Evolutionary conservation across 108 stramenopile species (phyloP).

Genomic region (Fistulifera pelliculosa): DNA sequence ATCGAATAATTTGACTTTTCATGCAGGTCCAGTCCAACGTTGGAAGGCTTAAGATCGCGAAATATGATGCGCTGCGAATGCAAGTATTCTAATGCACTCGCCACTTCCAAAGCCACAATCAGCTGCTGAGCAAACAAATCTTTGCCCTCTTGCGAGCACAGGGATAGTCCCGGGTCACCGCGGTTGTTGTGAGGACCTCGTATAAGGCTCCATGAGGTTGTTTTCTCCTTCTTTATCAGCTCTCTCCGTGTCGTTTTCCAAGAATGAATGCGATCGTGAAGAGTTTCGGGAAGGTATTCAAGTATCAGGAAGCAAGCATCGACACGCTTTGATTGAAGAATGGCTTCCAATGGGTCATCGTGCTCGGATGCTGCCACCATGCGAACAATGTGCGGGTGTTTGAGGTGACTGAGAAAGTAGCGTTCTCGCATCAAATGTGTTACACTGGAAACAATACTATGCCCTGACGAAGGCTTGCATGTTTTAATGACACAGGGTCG

Average conservation of each 20-base stretch:
- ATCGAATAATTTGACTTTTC: conserved; percentile 33
- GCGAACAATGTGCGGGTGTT: conserved; percentile 66
- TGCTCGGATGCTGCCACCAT: conserved; percentile 30
- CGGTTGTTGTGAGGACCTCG: too few species aligned
- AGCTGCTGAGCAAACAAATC: conserved; percentile 17
- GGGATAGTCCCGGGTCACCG: too few species aligned
- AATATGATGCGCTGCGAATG: conserved; percentile 33
- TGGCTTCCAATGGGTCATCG: too few species aligned
- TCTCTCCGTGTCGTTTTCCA: conserved; percentile 10
- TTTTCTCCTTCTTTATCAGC: not conserved
- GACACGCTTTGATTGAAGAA: not conserved
- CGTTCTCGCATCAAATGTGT: conserved; percentile 61
- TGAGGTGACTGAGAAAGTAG: conserved; percentile 30
- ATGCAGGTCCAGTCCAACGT: conserved; percentile 43
- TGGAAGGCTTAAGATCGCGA: conserved; percentile 57
- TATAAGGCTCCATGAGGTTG: not conserved
- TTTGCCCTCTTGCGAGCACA: conserved; percentile 3
- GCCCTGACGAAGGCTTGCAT: not conserved
- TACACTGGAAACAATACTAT: conserved; percentile 24
- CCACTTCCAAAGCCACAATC: conserved; percentile 26
- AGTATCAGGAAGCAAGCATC: conserved; percentile 38
- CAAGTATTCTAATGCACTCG: conserved; percentile 28
- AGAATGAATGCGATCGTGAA: conserved; percentile 19
- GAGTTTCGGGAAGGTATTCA: conserved; percentile 36
- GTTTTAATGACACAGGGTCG: too few species aligned